Base-by-base conservation (phyloP, 2,329 filamentous ascomycete species). In the Tolypocladium cylindrosporum region DNA sequence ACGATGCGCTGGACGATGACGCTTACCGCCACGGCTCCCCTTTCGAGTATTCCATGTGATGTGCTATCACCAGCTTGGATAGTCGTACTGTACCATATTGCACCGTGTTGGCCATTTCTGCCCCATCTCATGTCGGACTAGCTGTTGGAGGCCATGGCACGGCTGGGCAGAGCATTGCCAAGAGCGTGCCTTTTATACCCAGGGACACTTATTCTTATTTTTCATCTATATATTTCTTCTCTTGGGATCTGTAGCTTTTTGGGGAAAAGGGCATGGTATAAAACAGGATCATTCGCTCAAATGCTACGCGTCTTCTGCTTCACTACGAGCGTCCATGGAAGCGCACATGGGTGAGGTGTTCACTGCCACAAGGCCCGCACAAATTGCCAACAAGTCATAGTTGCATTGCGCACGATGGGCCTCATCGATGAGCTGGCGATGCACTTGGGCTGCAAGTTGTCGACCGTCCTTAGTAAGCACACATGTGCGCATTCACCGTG, bases 151-250 rank as follows among this genome's bases (percentile, higher is more conserved):
- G 34, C 36, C 19, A 48, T 39, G 10, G 56, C 41, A 59, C 50
- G 43, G 45, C 53, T 56, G 55, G 54, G 58, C 54, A 55, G 48
- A 50, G 48, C 54, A 55, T 43, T 39, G 43, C 54, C 53, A 57
- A 40, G 42, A 43, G 60, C 42, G 54, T 58, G 54, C 39, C 56
- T 55, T 36, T 55, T 60, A 60, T 59, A 60, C 60, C 58, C 48
- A 57, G 37, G 54, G 42, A 56, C 41, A 10, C 50, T 27, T n/a
- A 4, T 34, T 43, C 34, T n/a, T 55, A 24, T 19, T 50, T 48
- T 55, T 36, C 39, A 39, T 48, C 24, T 53, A 19, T 48, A 31
- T 27, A 24, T 51, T 6, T 24, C 14, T 24, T 36, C 27, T 27
- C 27, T 21, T 36, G 27, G 16, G 9, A n/a, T n/a, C 48, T 36